Evolutionary conservation across 1,284 basidiomycete genomes (phyloP).

Genomic region (Hemileia vastatrix): DNA sequence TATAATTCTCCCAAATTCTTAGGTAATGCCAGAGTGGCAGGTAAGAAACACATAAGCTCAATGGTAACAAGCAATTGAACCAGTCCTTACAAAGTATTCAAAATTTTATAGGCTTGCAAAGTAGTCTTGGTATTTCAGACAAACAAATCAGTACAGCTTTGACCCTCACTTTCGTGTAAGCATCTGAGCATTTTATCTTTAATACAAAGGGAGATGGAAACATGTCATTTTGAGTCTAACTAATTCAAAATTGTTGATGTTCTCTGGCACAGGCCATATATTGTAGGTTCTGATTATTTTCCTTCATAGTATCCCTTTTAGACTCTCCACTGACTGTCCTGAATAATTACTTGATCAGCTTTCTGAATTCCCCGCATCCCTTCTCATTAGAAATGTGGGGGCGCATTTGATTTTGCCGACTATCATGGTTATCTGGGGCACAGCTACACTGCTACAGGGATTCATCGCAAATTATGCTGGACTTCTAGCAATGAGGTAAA

Average conservation of each 20-base stretch:
- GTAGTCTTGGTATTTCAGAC: slow-evolving; percentile 6
- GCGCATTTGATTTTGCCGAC: slow-evolving; percentile 29
- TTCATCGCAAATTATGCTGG: slow-evolving; percentile 12
- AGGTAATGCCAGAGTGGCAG: slow-evolving; percentile 22
- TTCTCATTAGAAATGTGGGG: slow-evolving; percentile 25
- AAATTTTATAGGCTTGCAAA: slow-evolving; percentile 13
- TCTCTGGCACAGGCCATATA: slow-evolving; percentile 8
- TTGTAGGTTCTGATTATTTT: slow-evolving; percentile 14
- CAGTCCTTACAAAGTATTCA: background rate
- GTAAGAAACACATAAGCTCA: background rate
- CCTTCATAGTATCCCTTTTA: no score
- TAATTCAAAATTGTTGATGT: background rate
- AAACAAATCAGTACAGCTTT: slow-evolving; percentile 12
- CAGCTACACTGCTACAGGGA: slow-evolving; percentile 24
- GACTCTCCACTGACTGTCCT: background rate
- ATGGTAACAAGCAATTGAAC: background rate
- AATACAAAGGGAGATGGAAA: no score
- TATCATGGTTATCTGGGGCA: slow-evolving; percentile 31
- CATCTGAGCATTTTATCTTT: no score
- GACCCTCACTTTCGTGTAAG: slow-evolving; percentile 19
- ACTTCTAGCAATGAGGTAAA: slow-evolving; percentile 13
- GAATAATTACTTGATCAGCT: background rate
- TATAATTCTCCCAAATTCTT: background rate
- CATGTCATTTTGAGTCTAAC: no score
- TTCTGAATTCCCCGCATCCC: slow-evolving; percentile 29